Conservation (phyloP, 257 asterid genomes). For the Mitragyna speciosa region DNA sequence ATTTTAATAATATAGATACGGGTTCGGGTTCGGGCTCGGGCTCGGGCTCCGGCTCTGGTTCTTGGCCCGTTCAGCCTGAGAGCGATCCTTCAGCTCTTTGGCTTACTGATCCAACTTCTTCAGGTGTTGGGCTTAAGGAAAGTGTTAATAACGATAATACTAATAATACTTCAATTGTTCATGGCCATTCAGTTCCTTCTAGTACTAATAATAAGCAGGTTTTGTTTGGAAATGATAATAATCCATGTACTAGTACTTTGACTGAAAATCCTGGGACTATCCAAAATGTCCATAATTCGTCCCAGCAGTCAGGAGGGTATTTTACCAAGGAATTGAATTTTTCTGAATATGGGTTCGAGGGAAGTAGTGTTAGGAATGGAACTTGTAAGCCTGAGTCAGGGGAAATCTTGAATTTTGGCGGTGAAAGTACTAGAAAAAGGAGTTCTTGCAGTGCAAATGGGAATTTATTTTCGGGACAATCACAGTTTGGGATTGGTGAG, state of each 20-base stretch:
- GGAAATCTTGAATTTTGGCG: conserved; percentile 62
- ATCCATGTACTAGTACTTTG: conserved; percentile 42
- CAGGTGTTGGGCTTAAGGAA: conserved; percentile 43
- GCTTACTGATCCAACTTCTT: conserved; percentile 58
- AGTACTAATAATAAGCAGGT: conserved; percentile 33
- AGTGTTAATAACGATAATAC: not conserved
- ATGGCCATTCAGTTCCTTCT: conserved; percentile 32
- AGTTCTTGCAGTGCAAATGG: conserved; percentile 28
- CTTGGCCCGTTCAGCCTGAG: conserved; percentile 50
- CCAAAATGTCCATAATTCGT: conserved; percentile 10
- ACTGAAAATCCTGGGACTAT: conserved; percentile 39
- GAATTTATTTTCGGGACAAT: conserved; percentile 41
- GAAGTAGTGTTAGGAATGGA: conserved; percentile 30
- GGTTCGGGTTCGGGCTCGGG: too few relatives aligned
- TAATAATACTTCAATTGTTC: not conserved
- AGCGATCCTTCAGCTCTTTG: conserved; percentile 62
- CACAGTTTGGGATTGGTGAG: conserved; percentile 17
- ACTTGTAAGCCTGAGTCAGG: conserved; percentile 57
- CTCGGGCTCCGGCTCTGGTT: conserved; percentile 48
- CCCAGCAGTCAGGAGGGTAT: conserved; percentile 39
- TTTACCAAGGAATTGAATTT: conserved; percentile 49
- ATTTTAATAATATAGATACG: conserved; percentile 47
- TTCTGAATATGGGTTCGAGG: conserved; percentile 47
- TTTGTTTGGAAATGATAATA: conserved; percentile 38
- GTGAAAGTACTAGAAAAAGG: conserved; percentile 37